A percentile compares a stretch with the other conserved stretches of the same genome.
Conservation (phyloP, 306 rosid genomes). For the Vigna nakashimae region DNA sequence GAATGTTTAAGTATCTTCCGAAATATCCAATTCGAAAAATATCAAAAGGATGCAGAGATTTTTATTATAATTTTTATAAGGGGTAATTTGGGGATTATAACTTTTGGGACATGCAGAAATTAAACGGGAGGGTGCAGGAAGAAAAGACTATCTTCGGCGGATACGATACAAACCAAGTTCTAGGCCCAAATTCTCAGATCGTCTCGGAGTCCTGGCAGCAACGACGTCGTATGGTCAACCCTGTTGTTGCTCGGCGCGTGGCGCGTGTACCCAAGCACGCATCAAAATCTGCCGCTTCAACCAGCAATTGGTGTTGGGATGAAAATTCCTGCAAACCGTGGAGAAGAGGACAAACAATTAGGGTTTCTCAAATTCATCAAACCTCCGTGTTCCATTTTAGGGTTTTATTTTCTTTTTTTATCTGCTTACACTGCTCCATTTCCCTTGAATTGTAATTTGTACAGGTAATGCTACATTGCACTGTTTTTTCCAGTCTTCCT, state of each 20-base stretch:
- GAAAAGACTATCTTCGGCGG: too few species aligned
- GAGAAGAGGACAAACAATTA: conserved; percentile 34
- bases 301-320: neutral
- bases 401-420: neutral
- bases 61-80: too few species aligned
- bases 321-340: conserved; percentile 15
- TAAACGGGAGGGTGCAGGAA: too few species aligned
- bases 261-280: conserved; percentile 35
- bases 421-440: conserved; percentile 5
- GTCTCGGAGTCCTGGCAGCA: neutral
- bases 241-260: conserved; percentile 41
- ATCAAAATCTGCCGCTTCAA: conserved; percentile 45
- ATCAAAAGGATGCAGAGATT: too few species aligned
- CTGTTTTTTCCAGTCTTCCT: neutral
- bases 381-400: conserved; percentile 4
- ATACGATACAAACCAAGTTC: neutral
- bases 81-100: too few species aligned
- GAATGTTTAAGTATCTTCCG: too few species aligned
- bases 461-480: conserved; percentile 45
- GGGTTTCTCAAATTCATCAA: conserved; percentile 51
- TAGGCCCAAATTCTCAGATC: neutral
- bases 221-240: conserved; percentile 40
- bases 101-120: too few species aligned
- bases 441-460: conserved; percentile 30
- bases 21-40: too few species aligned